These are phyloP conservation scores for Gleditsia sinensis DNA, from an alignment of 306 rosid species.

Conservation along the genomic window DNA sequence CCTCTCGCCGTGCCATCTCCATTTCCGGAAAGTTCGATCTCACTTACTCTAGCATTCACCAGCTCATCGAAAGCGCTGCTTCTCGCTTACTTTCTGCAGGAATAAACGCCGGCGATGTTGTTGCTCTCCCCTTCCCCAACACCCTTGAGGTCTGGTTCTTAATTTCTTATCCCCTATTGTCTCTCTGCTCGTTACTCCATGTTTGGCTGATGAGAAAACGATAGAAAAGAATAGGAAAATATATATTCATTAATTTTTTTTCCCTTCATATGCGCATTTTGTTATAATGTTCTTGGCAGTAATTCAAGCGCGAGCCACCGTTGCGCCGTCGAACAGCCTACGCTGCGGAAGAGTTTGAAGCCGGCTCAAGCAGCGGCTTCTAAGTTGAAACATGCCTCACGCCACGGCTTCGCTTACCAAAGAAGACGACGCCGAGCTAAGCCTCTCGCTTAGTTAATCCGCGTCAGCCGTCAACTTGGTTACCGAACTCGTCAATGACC, in stretches of 20 bases:
- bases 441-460: conserved; percentile 25
- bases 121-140: conserved; percentile 87
- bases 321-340: conserved; percentile 83
- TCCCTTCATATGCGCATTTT: conserved; percentile 36
- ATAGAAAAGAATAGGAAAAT: too few species aligned
- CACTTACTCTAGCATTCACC: conserved; percentile 52
- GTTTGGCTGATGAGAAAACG: not conserved
- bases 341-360: conserved; percentile 73
- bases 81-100: conserved; percentile 56
- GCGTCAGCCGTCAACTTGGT: conserved; percentile 27
- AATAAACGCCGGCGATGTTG: conserved; percentile 62
- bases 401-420: conserved; percentile 44
- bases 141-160: conserved; percentile 58
- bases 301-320: conserved; percentile 71
- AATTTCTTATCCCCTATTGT: too few species aligned
- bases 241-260: too few species aligned
- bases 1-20: conserved; percentile 67
- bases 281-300: conserved; percentile 74
- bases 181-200: not conserved
- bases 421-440: conserved; percentile 31
- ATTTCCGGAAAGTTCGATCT: conserved; percentile 65
- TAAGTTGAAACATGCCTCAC: conserved; percentile 55
- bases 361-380: conserved; percentile 59
- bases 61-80: conserved; percentile 65
- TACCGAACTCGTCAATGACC: conserved; percentile 41